A percentile compares a stretch with the other conserved stretches of the same genome.
Evolutionary conservation across 139 green algal genomes (phyloP).

Genomic region (Closterium sp.): DNA sequence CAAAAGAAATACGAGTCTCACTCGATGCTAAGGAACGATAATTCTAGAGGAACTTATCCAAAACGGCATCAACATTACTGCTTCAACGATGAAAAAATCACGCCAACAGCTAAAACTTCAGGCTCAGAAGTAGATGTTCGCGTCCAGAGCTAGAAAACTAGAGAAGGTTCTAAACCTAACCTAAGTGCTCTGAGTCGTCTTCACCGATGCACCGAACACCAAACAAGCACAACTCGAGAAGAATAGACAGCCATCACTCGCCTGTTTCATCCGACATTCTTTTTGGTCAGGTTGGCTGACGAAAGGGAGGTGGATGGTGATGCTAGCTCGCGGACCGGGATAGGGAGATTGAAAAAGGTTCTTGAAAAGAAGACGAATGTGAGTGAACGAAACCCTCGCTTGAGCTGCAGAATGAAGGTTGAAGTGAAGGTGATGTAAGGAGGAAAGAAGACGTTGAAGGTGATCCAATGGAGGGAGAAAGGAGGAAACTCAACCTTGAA

Average conservation of each 20-base stretch:
- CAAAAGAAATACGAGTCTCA: too few relatives aligned
- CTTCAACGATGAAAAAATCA: background rate
- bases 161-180: background rate
- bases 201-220: background rate
- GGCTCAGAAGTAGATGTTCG: too few relatives aligned
- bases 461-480: background rate
- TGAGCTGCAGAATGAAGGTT: background rate
- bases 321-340: background rate
- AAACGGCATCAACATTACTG: background rate
- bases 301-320: background rate
- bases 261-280: background rate
- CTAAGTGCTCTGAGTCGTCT: background rate
- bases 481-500: background rate
- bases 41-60: too few relatives aligned
- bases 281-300: background rate
- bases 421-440: background rate
- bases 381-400: background rate
- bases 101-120: too few relatives aligned
- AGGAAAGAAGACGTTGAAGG: background rate
- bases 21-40: too few relatives aligned
- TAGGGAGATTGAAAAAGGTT: background rate
- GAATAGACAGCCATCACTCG: background rate
- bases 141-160: background rate
- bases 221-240: background rate
- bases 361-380: background rate